Conservation (phyloP, 2,329 filamentous ascomycete species). For the Furcasterigmium sp. region DNA sequence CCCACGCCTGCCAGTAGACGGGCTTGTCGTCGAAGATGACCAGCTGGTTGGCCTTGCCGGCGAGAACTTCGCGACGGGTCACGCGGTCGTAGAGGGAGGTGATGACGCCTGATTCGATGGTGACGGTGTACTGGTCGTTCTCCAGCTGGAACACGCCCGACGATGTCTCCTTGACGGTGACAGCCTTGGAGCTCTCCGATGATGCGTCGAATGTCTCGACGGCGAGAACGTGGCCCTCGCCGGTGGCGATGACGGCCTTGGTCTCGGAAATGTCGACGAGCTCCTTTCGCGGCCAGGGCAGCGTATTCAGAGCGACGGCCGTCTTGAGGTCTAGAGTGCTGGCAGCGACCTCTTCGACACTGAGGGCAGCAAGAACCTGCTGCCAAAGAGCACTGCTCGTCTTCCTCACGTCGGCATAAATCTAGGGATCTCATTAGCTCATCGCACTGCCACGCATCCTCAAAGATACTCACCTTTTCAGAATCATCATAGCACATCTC, state of each 20-base stretch:
- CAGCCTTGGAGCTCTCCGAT: slow-evolving; percentile 37
- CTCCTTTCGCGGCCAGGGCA: slow-evolving; percentile 79
- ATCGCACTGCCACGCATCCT: slow-evolving; percentile 15
- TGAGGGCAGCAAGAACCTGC: slow-evolving; percentile 63
- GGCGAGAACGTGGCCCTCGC: slow-evolving; percentile 46
- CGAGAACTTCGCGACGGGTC: slow-evolving; percentile 71
- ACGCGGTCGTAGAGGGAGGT: slow-evolving; percentile 76
- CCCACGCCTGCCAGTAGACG: slow-evolving; percentile 96
- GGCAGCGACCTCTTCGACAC: slow-evolving; percentile 44
- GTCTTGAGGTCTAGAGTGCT: slow-evolving; percentile 38
- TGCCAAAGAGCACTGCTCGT: slow-evolving; percentile 68
- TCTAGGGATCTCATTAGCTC: slow-evolving; percentile 20
- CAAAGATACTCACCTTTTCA: slow-evolving; percentile 50
- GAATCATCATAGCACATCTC: slow-evolving; percentile 99
- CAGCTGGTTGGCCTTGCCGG: slow-evolving; percentile 78
- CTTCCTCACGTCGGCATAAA: slow-evolving; percentile 79
- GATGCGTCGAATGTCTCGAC: slow-evolving; percentile 49
- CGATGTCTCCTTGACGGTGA: slow-evolving; percentile 43
- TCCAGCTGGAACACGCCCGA: slow-evolving; percentile 69
- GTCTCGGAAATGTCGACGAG: slow-evolving; percentile 58
- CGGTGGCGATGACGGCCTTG: slow-evolving; percentile 50
- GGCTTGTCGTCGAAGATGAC: slow-evolving; percentile 97
- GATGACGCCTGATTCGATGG: slow-evolving; percentile 69
- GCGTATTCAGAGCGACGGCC: slow-evolving; percentile 70
- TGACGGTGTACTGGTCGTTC: slow-evolving; percentile 71